Evolutionary conservation across 2,329 filamentous ascomycete species (phyloP).

Genomic region (Fusarium circinatum): DNA sequence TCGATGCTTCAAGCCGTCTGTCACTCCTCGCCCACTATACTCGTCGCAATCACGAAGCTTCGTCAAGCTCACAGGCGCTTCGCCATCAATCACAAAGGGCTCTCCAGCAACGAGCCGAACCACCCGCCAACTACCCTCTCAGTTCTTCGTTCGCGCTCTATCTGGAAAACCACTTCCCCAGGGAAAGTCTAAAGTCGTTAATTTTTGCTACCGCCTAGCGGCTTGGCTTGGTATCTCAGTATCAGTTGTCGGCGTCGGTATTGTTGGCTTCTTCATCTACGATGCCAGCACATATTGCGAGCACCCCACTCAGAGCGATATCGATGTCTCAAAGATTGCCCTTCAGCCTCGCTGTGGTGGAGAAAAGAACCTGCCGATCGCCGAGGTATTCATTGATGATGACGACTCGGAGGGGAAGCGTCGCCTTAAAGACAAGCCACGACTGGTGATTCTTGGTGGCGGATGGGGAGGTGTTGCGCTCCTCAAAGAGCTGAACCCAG

Average conservation of each 20-base stretch:
- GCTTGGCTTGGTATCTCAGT: slow-evolving; percentile 75
- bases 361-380: slow-evolving; percentile 94
- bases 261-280: slow-evolving; percentile 91
- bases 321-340: slow-evolving; percentile 85
- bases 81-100: slow-evolving; percentile 18
- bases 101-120: slow-evolving; percentile 6
- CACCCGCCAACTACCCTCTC: slow-evolving; percentile 29
- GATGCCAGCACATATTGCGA: slow-evolving; percentile 92
- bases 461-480: slow-evolving; percentile 96
- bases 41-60: slow-evolving; percentile 34
- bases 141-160: slow-evolving; percentile 52
- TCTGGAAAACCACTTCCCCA: slow-evolving; percentile 65
- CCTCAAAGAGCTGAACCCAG: slow-evolving; percentile 87
- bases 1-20: slow-evolving; percentile 19
- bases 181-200: slow-evolving; percentile 58
- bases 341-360: slow-evolving; percentile 84
- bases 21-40: slow-evolving; percentile 19
- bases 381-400: slow-evolving; percentile 88
- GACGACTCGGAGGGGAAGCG: slow-evolving; percentile 79
- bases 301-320: slow-evolving; percentile 72
- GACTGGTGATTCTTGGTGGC: slow-evolving; percentile 89
- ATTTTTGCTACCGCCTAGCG: slow-evolving; percentile 75
- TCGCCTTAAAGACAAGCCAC: slow-evolving; percentile 85
- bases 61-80: slow-evolving; percentile 34
- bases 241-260: slow-evolving; percentile 72